These are phyloP conservation scores for Tulasnella sp. DNA, from an alignment of 768 basidiomycete genomes.

Conservation along the genomic window DNA sequence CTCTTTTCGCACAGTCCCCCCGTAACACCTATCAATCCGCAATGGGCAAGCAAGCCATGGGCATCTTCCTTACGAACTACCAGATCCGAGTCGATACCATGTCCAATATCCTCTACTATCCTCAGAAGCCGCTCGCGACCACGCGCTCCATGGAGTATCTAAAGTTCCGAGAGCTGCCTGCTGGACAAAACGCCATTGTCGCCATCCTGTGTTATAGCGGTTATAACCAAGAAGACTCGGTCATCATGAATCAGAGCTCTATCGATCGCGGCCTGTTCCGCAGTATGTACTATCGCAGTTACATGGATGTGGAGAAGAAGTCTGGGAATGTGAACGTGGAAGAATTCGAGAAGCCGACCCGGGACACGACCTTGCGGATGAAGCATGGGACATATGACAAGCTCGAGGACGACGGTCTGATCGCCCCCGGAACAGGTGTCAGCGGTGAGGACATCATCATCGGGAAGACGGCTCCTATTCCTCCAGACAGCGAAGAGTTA, in stretches of 20 bases:
- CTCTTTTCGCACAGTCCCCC: conserved; percentile 55
- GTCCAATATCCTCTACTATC: conserved; percentile 99
- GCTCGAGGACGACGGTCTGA: conserved; percentile 89
- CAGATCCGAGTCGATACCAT: conserved; percentile 99
- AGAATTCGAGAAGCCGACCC: conserved; percentile 92
- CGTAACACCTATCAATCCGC: conserved; percentile 99
- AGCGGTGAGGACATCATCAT: conserved; percentile 98
- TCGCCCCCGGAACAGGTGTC: conserved; percentile 91
- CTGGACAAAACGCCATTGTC: conserved; percentile 98
- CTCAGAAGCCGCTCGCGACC: conserved; percentile 96
- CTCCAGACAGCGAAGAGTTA: conserved; percentile 92
- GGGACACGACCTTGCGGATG: conserved; percentile 88
- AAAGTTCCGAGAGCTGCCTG: conserved; percentile 95
- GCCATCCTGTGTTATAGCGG: conserved; percentile 98
- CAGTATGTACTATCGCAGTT: conserved; percentile 96
- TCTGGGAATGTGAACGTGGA: conserved; percentile 85
- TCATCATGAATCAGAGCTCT: conserved; percentile 99
- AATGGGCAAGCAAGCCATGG: conserved; percentile 99
- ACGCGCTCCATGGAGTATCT: conserved; percentile 99
- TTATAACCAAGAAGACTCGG: conserved; percentile 99
- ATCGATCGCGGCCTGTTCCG: conserved; percentile 97
- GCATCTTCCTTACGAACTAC: conserved; percentile 96
- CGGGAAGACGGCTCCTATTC: conserved; percentile 96
- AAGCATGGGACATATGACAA: conserved; percentile 99
- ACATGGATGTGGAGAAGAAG: conserved; percentile 98